phyloP scores from a whole-genome alignment of 2,329 filamentous ascomycete genomes.

The Trichoderma afroharzianum region DNA sequence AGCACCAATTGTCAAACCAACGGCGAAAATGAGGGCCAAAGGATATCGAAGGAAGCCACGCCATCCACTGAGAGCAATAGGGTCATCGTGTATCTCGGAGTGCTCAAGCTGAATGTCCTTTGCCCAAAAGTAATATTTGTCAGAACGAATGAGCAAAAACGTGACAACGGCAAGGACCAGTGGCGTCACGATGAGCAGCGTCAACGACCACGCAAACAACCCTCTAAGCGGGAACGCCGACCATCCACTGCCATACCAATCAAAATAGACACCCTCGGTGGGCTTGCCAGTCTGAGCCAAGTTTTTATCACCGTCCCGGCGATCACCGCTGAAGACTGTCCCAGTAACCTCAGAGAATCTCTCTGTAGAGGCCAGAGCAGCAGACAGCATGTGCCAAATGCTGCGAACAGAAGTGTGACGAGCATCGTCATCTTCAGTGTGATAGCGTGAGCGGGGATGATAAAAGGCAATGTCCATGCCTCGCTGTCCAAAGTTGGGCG shows the following conservation, averaged over 20 bases:
- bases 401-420: constrained; percentile 68
- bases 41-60: constrained; percentile 83
- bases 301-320: constrained; percentile 51
- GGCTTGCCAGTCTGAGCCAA: constrained; percentile 65
- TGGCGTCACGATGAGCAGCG: constrained; percentile 75
- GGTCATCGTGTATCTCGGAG: constrained; percentile 56
- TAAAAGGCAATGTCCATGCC: constrained; percentile 93
- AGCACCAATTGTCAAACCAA: constrained; percentile 64
- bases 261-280: constrained; percentile 83
- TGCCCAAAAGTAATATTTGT: constrained; percentile 88
- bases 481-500: constrained; percentile 71
- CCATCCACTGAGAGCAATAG: constrained; percentile 67
- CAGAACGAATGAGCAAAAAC: constrained; percentile 63
- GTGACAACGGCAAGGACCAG: constrained; percentile 67
- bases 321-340: constrained; percentile 59
- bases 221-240: constrained; percentile 76
- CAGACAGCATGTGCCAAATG: constrained; percentile 94
- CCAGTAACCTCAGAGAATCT: constrained; percentile 66
- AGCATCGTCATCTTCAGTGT: constrained; percentile 84
- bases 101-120: constrained; percentile 50
- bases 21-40: constrained; percentile 65
- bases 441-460: constrained; percentile 79
- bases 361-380: constrained; percentile 70
- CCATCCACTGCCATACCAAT: constrained; percentile 77
- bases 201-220: constrained; percentile 83